Evolutionary conservation across 345 rosid species (phyloP).

Genomic region (Lepidium aucheri): DNA sequence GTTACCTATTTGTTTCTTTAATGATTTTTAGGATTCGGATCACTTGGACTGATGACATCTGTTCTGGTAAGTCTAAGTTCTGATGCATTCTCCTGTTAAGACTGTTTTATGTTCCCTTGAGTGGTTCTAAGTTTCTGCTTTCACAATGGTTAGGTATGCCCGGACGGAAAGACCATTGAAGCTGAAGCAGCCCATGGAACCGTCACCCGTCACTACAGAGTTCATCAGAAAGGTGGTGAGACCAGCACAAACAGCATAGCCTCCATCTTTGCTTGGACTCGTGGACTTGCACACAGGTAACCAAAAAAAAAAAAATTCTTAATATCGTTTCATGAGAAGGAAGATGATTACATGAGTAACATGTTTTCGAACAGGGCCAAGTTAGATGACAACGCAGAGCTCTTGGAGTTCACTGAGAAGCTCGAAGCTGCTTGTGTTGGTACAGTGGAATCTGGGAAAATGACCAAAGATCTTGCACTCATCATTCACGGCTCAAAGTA

Average conservation of each 20-base stretch:
- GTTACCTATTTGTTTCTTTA: conserved; percentile 6
- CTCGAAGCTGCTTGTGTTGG: conserved; percentile 92
- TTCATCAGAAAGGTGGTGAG: conserved; percentile 98
- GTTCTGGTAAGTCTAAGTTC: conserved; percentile 54
- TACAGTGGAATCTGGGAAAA: conserved; percentile 87
- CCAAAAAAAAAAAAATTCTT: background rate
- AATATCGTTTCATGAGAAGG: background rate
- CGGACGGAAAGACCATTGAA: conserved; percentile 97
- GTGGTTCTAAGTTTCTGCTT: background rate
- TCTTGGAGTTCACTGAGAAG: conserved; percentile 76
- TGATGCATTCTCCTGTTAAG: background rate
- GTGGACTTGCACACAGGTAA: conserved; percentile 99
- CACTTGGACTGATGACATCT: conserved; percentile 98
- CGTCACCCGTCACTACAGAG: conserved; percentile 91
- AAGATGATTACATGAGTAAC: background rate
- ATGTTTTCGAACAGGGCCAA: conserved; percentile 58
- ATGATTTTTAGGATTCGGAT: conserved; percentile 67
- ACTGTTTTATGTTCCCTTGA: background rate
- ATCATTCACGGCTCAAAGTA: conserved; percentile 78
- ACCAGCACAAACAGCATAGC: conserved; percentile 99
- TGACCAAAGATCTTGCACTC: conserved; percentile 99
- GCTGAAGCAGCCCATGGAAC: conserved; percentile 99
- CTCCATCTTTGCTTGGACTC: conserved; percentile 96
- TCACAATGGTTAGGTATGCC: conserved; percentile 65
- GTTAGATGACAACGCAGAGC: conserved; percentile 73